Conservation (phyloP, 2,329 filamentous ascomycete genomes). For the Teratosphaeria nubilosa region DNA sequence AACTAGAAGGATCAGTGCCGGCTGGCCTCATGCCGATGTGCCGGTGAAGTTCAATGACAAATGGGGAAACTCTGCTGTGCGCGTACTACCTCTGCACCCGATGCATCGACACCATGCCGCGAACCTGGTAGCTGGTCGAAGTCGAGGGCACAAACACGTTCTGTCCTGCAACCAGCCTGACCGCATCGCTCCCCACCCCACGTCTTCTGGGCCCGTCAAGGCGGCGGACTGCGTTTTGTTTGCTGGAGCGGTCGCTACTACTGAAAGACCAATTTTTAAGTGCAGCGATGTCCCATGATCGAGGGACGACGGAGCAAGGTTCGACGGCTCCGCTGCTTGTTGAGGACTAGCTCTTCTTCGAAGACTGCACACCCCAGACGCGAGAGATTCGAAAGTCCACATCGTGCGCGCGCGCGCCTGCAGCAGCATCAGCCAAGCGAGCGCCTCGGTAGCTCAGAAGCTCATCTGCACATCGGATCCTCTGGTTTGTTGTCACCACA, state of each 20-base stretch:
- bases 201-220: neutral
- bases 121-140: neutral
- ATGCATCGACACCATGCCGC: neutral
- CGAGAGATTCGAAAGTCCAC: neutral
- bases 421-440: neutral
- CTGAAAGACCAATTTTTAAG: neutral
- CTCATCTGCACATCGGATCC: neutral
- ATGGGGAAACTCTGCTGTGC: neutral
- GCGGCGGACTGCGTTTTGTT: neutral
- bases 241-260: neutral
- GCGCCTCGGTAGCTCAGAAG: slow-evolving; percentile 4
- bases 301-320: neutral
- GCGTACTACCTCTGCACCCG: neutral
- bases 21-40: neutral
- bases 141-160: neutral
- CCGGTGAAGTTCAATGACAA: neutral
- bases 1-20: neutral
- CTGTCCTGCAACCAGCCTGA: neutral
- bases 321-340: neutral
- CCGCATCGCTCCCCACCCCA: neutral
- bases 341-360: neutral
- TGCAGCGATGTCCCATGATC: neutral
- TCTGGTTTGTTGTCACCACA: neutral
- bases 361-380: neutral
- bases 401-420: neutral